Base-by-base conservation (phyloP, 2,329 filamentous ascomycete species). In the Emergomyces africanus region DNA sequence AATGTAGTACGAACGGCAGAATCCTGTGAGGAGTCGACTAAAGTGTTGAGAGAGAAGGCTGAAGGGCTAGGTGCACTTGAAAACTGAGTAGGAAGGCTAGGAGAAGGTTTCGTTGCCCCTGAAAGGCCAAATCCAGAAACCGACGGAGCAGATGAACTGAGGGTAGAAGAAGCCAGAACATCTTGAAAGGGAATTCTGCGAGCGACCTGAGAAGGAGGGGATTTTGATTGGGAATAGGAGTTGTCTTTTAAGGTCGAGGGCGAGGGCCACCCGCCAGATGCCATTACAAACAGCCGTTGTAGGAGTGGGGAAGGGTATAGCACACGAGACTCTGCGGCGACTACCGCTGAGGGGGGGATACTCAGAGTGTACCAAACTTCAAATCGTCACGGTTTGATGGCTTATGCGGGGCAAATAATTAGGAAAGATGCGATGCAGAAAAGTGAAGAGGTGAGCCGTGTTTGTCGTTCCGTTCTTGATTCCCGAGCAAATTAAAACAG, bases 191-290 rank as follows among this genome's bases (percentile, higher is more conserved):
- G 69, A 57, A 63, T 69, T 62, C 65, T 64, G 61, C 63, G 66
- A 48, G 66, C 60, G 66, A 68, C 64, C 60, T 72, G 68, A 59
- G 66, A 61, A 63, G 68, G 66, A 64, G 68, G 66, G 59, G 71
- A 69, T 66, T 70, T 73, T 67, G 73, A 71, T 65, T 66, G 68
- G 61, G 69, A 60, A 63, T 70, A 66, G 54, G 68, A 61, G 44
- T 74, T 70, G 67, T 71, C 70, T 65, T 73, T 69, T 61, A 74
- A 60, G 64, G 69, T 66, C 44, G 51, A 48, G 15, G 54, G 41
- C 15, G 54, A 61, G 55, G 70, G 68, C 58, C 70, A 66, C 61
- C 71, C 64, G 63, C 71, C 64, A 66, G 72, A 72, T 60, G 71
- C 69, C 73, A 75, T 75, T 63, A 64, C 66, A 68, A 63, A 61